Conservation (phyloP, 164 flowering plant genomes). For the Piper betle region DNA sequence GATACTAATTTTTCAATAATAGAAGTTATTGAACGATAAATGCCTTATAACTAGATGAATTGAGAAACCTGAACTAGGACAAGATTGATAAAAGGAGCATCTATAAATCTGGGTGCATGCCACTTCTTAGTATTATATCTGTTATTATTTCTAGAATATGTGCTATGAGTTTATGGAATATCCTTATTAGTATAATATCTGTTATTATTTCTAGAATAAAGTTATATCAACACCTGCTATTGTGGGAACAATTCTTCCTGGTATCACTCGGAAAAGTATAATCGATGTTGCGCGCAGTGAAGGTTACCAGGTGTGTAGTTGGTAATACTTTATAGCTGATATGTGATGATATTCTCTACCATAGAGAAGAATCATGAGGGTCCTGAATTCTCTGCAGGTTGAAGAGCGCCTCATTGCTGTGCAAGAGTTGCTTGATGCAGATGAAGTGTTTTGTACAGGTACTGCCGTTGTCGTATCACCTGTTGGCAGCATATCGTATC, state of each 20-base stretch:
- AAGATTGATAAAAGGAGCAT: too few species aligned
- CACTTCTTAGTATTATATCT: too few species aligned
- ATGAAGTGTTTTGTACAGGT: constrained; percentile 90
- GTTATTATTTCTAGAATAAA: constrained; percentile 31
- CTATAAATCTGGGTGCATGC: too few species aligned
- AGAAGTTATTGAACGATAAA: too few species aligned
- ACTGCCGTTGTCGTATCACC: constrained; percentile 87
- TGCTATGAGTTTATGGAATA: too few species aligned
- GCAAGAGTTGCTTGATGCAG: constrained; percentile 66
- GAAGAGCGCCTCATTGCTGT: constrained; percentile 58
- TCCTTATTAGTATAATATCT: not conserved
- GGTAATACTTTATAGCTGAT: not conserved
- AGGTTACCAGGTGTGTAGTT: constrained; percentile 62
- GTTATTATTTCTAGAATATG: too few species aligned
- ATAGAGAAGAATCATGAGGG: not conserved
- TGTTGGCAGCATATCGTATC: constrained; percentile 77
- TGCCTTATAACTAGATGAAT: too few species aligned
- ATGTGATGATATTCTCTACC: too few species aligned
- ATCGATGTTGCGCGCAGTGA: constrained; percentile 76
- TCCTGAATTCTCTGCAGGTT: constrained; percentile 32
- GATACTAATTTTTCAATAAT: too few species aligned
- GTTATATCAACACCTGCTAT: constrained; percentile 72
- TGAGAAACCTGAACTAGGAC: too few species aligned
- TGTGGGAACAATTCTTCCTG: constrained; percentile 89
- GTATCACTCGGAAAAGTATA: constrained; percentile 90